These are phyloP conservation scores for Penicillium sp. DNA, from an alignment of 2,329 filamentous ascomycete species.

Conservation along the genomic window DNA sequence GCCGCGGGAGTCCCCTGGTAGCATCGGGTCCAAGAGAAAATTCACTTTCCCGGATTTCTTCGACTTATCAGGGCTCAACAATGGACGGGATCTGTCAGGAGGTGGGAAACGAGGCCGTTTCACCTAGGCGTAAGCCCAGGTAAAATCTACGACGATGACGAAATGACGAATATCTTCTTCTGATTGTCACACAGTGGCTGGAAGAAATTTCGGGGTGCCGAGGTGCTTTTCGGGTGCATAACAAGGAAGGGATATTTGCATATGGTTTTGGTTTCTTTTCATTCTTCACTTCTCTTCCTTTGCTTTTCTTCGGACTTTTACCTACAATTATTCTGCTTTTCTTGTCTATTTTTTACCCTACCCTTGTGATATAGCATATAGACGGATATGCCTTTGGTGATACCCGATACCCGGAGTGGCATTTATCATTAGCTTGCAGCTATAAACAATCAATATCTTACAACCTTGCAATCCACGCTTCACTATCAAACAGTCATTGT, in stretches of 20 bases:
- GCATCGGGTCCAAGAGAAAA: constrained; percentile 48
- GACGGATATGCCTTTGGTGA: constrained; percentile 35
- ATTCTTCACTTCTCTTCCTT: constrained; percentile 12
- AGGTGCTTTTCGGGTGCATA: constrained; percentile 32
- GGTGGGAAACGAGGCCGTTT: constrained; percentile 49
- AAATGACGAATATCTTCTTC: constrained; percentile 34
- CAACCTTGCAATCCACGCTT: constrained; percentile 7
- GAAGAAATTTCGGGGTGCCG: constrained; percentile 21
- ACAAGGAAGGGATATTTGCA: constrained; percentile 31
- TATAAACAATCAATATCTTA: constrained; percentile 24
- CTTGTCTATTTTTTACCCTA: constrained; percentile 15
- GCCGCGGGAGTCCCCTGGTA: constrained; percentile 38
- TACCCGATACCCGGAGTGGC: constrained; percentile 38
- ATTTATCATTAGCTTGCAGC: constrained; percentile 25
- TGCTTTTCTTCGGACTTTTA: constrained; percentile 5
- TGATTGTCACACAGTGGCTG: constrained; percentile 33
- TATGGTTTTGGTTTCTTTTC: constrained; percentile 26
- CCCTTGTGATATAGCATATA: constrained; percentile 32
- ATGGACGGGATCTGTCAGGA: constrained; percentile 42
- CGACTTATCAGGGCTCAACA: constrained; percentile 46
- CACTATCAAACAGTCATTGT: not conserved
- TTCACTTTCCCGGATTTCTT: constrained; percentile 49
- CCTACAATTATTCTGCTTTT: constrained; percentile 10
- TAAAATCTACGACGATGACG: constrained; percentile 28
- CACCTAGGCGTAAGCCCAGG: constrained; percentile 28